Evolutionary conservation across 345 rosid species (phyloP).

Genomic region (Tarenaya hassleriana): DNA sequence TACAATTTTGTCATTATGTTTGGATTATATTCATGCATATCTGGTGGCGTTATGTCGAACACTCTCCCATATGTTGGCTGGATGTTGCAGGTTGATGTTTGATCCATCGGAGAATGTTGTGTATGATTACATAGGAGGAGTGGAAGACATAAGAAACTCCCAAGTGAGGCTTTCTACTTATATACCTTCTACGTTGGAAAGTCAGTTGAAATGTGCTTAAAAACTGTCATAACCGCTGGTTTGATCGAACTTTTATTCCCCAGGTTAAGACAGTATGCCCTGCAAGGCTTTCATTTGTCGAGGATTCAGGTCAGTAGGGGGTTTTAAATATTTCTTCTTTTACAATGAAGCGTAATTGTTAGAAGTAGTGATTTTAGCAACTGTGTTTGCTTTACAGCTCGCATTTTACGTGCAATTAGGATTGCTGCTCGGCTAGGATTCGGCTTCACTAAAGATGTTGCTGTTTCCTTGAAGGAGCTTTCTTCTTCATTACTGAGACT

Average conservation of each 20-base stretch:
- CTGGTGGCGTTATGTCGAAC: neutral
- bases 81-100: constrained; percentile 60
- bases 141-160: constrained; percentile 54
- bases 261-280: constrained; percentile 45
- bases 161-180: constrained; percentile 62
- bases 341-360: constrained; percentile 1
- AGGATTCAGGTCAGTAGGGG: constrained; percentile 41
- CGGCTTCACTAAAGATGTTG: constrained; percentile 54
- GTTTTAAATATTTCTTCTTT: neutral
- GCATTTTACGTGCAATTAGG: constrained; percentile 69
- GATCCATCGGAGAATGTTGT: constrained; percentile 56
- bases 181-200: too few relatives aligned
- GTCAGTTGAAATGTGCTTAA: constrained; percentile 19
- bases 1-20: neutral
- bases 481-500: constrained; percentile 44
- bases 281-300: constrained; percentile 42
- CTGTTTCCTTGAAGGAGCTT: constrained; percentile 46
- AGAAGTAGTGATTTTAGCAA: too few relatives aligned
- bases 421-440: constrained; percentile 68
- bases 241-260: constrained; percentile 8
- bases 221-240: constrained; percentile 16
- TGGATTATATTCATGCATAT: neutral
- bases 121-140: constrained; percentile 69
- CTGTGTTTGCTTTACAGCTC: constrained; percentile 42
- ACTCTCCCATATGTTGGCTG: constrained; percentile 1